Conservation (phyloP, 352 stramenopile genomes). For the Phytophthora cryptogea region DNA sequence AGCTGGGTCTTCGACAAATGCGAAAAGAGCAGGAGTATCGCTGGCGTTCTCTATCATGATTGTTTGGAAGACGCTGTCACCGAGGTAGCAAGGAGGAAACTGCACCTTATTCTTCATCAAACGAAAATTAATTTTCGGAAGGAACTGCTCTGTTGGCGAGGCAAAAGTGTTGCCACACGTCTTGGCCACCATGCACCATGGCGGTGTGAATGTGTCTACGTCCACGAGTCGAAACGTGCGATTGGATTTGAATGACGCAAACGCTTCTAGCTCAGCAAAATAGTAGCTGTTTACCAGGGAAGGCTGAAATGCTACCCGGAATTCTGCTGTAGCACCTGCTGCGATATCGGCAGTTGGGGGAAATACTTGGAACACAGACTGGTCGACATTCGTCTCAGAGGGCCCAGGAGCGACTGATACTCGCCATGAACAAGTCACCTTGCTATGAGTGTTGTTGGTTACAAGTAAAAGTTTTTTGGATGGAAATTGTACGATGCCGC, state of each 20-base stretch:
- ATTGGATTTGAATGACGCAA: conserved; percentile 92
- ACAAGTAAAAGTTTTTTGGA: conserved; percentile 79
- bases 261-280: conserved; percentile 89
- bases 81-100: conserved; percentile 89
- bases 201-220: conserved; percentile 90
- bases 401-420: conserved; percentile 42
- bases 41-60: conserved; percentile 86
- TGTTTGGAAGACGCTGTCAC: conserved; percentile 91
- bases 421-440: conserved; percentile 81
- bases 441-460: conserved; percentile 87
- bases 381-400: conserved; percentile 8
- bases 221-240: conserved; percentile 94
- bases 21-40: conserved; percentile 90
- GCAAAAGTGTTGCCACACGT: conserved; percentile 89
- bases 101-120: conserved; percentile 58
- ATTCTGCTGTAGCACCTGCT: conserved; percentile 72
- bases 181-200: conserved; percentile 84
- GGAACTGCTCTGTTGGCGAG: conserved; percentile 82
- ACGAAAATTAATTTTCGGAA: conserved; percentile 82
- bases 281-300: conserved; percentile 85
- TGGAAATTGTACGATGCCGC: conserved; percentile 54
- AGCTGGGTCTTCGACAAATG: conserved; percentile 66
- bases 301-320: conserved; percentile 86
- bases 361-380: conserved; percentile 71
- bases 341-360: conserved; percentile 80